Evolutionary conservation across 176 grass and related monocot genomes (phyloP).

Genomic region (Oryza coarctata): DNA sequence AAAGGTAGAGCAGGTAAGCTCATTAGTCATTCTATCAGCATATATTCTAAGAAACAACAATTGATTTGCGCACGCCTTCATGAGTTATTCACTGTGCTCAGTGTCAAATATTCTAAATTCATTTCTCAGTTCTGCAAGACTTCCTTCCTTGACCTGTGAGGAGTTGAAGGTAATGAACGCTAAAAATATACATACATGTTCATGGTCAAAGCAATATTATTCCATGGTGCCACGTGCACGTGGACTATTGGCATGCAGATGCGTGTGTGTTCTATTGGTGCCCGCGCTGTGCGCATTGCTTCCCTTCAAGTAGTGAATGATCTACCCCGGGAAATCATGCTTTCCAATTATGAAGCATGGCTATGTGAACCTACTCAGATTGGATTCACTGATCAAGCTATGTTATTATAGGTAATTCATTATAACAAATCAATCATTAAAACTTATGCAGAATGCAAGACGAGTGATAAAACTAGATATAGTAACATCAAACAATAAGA

Average conservation of each 20-base stretch:
- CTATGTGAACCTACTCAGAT: neutral
- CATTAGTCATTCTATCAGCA: conserved; percentile 2
- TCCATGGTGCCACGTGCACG: neutral
- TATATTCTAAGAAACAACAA: neutral
- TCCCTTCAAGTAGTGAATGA: too few species aligned
- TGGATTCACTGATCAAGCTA: neutral
- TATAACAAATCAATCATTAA: neutral
- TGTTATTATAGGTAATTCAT: neutral
- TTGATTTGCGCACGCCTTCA: conserved; percentile 38
- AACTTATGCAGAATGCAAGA: neutral
- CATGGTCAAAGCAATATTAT: neutral
- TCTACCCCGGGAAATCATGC: too few species aligned
- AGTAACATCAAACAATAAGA: neutral
- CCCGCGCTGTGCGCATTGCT: too few species aligned
- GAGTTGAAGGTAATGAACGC: conserved; percentile 17
- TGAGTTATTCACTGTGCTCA: conserved; percentile 59
- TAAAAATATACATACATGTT: neutral
- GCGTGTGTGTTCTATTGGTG: too few species aligned
- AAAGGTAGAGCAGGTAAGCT: neutral
- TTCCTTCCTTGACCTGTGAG: conserved; percentile 41
- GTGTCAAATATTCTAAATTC: conserved; percentile 63
- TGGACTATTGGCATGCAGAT: too few species aligned
- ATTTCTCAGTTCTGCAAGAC: conserved; percentile 61
- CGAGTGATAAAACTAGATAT: neutral
- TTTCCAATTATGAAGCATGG: neutral